A percentile compares a stretch with the other conserved stretches of the same genome.
Evolutionary conservation across 192 early-diverging fungal genomes (phyloP).

Genomic region (Coemansia sp.): DNA sequence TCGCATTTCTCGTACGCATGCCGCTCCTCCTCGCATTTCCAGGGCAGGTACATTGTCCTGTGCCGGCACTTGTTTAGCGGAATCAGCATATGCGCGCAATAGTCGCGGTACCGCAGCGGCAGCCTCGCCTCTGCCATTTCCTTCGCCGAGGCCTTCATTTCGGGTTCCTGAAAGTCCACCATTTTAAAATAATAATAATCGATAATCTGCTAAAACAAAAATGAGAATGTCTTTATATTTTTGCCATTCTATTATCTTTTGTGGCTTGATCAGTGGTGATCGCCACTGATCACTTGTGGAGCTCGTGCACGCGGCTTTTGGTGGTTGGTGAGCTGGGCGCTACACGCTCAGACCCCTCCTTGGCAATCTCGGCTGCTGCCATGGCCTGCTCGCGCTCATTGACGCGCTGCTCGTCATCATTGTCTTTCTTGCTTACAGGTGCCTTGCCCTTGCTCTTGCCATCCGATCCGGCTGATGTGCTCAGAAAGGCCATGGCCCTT

Average conservation of each 20-base stretch:
- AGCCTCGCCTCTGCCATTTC: constrained; percentile 82
- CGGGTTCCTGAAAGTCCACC: constrained; percentile 49
- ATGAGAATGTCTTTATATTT: too few relatives aligned
- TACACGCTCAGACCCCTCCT: constrained; percentile 11
- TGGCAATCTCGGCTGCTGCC: constrained; percentile 15
- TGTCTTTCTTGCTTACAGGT: constrained; percentile 12
- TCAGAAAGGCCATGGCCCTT: too few relatives aligned
- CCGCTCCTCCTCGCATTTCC: constrained; percentile 89
- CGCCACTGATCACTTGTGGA: constrained; percentile 6
- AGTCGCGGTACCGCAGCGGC: constrained; percentile 87
- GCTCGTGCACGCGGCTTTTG: constrained; percentile 10
- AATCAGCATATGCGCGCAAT: constrained; percentile 88
- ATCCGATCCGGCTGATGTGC: background rate
- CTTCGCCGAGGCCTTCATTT: constrained; percentile 83
- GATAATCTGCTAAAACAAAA: too few relatives aligned
- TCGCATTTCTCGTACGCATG: constrained; percentile 92
- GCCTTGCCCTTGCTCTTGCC: background rate
- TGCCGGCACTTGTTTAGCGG: constrained; percentile 89
- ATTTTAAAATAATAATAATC: constrained; percentile 10
- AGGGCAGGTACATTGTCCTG: constrained; percentile 82
- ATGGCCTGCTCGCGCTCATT: constrained; percentile 14
- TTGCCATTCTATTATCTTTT: background rate
- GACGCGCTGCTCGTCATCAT: constrained; percentile 2
- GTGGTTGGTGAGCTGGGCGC: constrained; percentile 9
- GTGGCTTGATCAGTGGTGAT: constrained; percentile 15